These are phyloP conservation scores for Madurella fahalii DNA, from an alignment of 2,329 filamentous ascomycete genomes.

Conservation along the genomic window DNA sequence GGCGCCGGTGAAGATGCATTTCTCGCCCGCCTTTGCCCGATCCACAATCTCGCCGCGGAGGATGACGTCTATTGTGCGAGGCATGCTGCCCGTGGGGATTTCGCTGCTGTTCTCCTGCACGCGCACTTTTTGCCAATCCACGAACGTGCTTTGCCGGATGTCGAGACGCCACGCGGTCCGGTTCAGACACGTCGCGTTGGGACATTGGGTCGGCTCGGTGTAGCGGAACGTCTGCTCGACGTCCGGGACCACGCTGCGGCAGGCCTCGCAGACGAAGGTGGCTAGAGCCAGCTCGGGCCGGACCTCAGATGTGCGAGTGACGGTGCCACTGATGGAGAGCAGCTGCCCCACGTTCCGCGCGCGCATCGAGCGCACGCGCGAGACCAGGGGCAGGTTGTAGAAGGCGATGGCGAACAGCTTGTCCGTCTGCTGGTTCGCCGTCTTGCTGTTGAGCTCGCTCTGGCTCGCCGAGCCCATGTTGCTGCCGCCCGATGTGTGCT, in stretches of 20 bases:
- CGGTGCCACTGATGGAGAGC: conserved; percentile 92
- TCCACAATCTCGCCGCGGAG: conserved; percentile 96
- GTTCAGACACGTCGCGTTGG: conserved; percentile 83
- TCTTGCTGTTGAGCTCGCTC: conserved; percentile 67
- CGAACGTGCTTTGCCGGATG: conserved; percentile 93
- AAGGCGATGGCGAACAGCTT: conserved; percentile 92
- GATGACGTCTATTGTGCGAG: conserved; percentile 95
- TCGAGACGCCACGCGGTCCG: conserved; percentile 93
- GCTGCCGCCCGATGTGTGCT: conserved; percentile 64
- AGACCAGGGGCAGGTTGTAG: conserved; percentile 86
- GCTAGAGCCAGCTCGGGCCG: conserved; percentile 87
- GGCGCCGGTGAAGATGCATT: conserved; percentile 95
- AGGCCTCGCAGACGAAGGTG: conserved; percentile 87
- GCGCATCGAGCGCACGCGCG: conserved; percentile 77
- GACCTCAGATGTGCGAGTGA: conserved; percentile 95
- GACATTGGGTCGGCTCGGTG: conserved; percentile 93
- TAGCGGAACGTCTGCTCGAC: conserved; percentile 98
- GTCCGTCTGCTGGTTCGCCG: conserved; percentile 90
- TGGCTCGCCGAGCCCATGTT: conserved; percentile 59
- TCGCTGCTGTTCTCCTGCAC: conserved; percentile 98
- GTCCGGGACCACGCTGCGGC: conserved; percentile 78
- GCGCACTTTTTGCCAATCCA: conserved; percentile 98
- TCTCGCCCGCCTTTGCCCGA: conserved; percentile 93
- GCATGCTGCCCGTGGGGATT: conserved; percentile 98
- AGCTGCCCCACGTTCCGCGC: conserved; percentile 89